A percentile compares a stretch with the other conserved stretches of the same genome.
Evolutionary conservation across 2,329 filamentous ascomycete genomes (phyloP).

Genomic region (Emergomyces pasteurianus): DNA sequence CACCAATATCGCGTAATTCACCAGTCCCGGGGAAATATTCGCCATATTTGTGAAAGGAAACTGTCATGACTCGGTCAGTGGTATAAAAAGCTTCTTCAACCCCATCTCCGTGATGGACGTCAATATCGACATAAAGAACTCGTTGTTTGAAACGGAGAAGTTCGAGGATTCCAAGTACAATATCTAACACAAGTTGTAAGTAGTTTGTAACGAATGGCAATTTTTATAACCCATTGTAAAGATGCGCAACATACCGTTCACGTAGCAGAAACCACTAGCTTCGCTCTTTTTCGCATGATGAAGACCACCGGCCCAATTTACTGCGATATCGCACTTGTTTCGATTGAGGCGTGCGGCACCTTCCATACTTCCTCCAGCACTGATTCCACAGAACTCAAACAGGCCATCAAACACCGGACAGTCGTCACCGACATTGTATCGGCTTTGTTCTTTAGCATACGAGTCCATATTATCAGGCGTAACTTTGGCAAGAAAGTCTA

Average conservation of each 20-base stretch:
- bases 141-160: constrained; percentile 52
- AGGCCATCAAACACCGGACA: constrained; percentile 57
- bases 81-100: constrained; percentile 63
- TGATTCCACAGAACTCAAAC: constrained; percentile 60
- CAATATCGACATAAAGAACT: constrained; percentile 56
- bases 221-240: background rate
- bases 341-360: constrained; percentile 56
- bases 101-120: constrained; percentile 56
- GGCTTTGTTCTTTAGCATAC: constrained; percentile 81
- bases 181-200: constrained; percentile 36
- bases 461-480: constrained; percentile 98
- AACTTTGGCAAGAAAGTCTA: constrained; percentile 68
- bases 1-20: constrained; percentile 56
- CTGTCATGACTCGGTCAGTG: constrained; percentile 59
- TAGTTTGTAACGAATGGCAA: background rate
- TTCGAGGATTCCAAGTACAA: constrained; percentile 54
- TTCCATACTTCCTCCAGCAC: constrained; percentile 58
- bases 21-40: constrained; percentile 62
- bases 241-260: constrained; percentile 51
- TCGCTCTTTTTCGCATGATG: constrained; percentile 95
- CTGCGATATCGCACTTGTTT: constrained; percentile 55
- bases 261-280: constrained; percentile 94
- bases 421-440: constrained; percentile 55
- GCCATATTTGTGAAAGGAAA: constrained; percentile 61
- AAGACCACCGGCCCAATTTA: constrained; percentile 88